Conservation (phyloP, 257 asterid genomes). For the Penstemon davidsonii region DNA sequence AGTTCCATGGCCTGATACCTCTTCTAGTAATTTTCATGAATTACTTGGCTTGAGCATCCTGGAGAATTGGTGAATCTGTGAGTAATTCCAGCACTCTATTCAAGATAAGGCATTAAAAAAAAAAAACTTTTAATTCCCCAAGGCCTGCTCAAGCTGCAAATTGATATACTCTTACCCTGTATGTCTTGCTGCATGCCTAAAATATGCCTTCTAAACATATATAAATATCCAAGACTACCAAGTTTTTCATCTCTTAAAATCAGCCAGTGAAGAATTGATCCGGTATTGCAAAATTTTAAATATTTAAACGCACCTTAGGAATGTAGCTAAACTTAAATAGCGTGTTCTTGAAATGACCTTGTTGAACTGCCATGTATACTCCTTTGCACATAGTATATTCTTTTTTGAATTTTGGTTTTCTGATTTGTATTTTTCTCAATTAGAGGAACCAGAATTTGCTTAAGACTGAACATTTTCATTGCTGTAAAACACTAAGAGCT, state of each 20-base stretch:
- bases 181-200: not conserved
- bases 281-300: not conserved
- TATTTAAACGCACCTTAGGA: conserved; percentile 3
- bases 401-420: not conserved
- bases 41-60: conserved; percentile 1
- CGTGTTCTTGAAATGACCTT: conserved; percentile 1
- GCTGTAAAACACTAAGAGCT: not conserved
- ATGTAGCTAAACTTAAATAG: not conserved
- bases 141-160: too few species aligned
- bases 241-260: not conserved
- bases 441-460: too few species aligned
- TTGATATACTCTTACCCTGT: not conserved
- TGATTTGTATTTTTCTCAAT: not conserved
- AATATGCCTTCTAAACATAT: not conserved
- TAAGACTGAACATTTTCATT: too few species aligned
- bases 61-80: not conserved
- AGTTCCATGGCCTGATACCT: too few species aligned
- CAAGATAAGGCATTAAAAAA: too few species aligned
- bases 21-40: not conserved
- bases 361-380: not conserved
- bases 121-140: too few species aligned
- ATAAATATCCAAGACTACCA: not conserved
- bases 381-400: not conserved
- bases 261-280: not conserved
- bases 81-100: not conserved